Evolutionary conservation across 164 flowering plant genomes (phyloP).

Genomic region (Aristolochia fimbriata): DNA sequence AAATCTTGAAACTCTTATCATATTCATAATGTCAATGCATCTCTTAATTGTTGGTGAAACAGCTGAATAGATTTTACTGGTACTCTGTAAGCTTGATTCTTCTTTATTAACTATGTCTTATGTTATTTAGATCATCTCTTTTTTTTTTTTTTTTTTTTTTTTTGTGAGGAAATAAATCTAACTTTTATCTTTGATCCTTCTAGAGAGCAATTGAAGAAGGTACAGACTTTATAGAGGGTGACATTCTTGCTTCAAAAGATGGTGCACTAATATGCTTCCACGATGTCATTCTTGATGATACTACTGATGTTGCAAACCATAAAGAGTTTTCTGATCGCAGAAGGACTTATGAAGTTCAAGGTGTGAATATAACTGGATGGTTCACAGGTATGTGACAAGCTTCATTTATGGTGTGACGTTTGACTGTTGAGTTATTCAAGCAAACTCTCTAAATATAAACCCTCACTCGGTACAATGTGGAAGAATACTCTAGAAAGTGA

Average conservation of each 20-base stretch:
- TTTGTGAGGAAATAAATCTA: too few species aligned
- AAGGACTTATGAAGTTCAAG: slow-evolving; percentile 85
- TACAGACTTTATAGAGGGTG: slow-evolving; percentile 92
- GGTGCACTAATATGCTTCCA: slow-evolving; percentile 80
- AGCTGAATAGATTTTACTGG: too few species aligned
- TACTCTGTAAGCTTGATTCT: too few species aligned
- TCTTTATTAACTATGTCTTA: too few species aligned
- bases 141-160: too few species aligned
- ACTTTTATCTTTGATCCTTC: slow-evolving; percentile 10
- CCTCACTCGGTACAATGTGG: background rate
- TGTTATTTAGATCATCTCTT: too few species aligned
- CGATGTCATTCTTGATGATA: slow-evolving; percentile 77
- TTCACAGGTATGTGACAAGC: slow-evolving; percentile 47
- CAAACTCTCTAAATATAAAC: background rate
- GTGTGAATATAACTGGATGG: slow-evolving; percentile 67
- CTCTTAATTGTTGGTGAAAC: too few species aligned
- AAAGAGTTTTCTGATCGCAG: slow-evolving; percentile 71
- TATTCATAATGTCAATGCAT: too few species aligned
- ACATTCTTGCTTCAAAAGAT: slow-evolving; percentile 39
- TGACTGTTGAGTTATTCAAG: background rate
- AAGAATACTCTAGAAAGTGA: background rate
- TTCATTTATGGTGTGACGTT: background rate
- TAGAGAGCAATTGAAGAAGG: slow-evolving; percentile 99
- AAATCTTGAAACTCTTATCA: too few species aligned
- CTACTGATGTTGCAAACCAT: slow-evolving; percentile 63